Percentiles rank a stretch among this genome's conserved stretches.
Conservation (phyloP, 768 basidiomycete species). For the Cystoderma amianthinum region DNA sequence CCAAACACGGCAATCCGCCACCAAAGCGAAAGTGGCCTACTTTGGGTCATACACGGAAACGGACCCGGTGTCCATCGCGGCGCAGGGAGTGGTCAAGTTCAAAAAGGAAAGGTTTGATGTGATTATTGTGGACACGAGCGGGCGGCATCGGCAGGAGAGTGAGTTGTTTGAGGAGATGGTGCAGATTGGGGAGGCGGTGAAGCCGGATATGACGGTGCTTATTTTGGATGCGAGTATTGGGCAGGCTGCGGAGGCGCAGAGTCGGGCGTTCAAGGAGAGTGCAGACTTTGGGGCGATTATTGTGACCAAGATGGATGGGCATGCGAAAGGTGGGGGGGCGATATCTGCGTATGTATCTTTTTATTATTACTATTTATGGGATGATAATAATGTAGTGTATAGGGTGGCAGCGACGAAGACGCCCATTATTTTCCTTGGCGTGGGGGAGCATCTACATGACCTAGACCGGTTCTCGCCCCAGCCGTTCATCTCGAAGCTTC, state of each 20-base stretch:
- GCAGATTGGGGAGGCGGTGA: slow-evolving; percentile 89
- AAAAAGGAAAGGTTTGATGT: slow-evolving; percentile 98
- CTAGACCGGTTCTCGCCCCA: slow-evolving; percentile 93
- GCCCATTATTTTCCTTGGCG: slow-evolving; percentile 97
- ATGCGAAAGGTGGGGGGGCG: slow-evolving; percentile 97
- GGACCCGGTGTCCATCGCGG: slow-evolving; percentile 92
- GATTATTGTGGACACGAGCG: slow-evolving; percentile 97
- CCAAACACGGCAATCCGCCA: slow-evolving; percentile 97
- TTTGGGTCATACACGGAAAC: slow-evolving; percentile 99
- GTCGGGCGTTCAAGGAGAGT: slow-evolving; percentile 94
- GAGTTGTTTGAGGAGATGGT: slow-evolving; percentile 99
- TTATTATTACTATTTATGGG: neutral
- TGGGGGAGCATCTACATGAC: slow-evolving; percentile 96
- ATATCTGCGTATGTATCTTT: slow-evolving; percentile 83
- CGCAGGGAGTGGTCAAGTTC: slow-evolving; percentile 94
- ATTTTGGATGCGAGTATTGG: slow-evolving; percentile 97
- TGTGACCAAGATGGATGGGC: slow-evolving; percentile 99
- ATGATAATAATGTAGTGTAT: slow-evolving; percentile 2
- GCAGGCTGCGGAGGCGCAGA: slow-evolving; percentile 96
- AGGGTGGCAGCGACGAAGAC: slow-evolving; percentile 99
- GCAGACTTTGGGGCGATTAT: slow-evolving; percentile 98
- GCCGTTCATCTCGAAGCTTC: slow-evolving; percentile 93
- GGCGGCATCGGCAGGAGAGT: slow-evolving; percentile 93
- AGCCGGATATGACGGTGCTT: slow-evolving; percentile 94
- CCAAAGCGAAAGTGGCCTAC: slow-evolving; percentile 98